Evolutionary conservation across 495 filamentous ascomycete species (phyloP).

Genomic region (Daldinia bambusicola): DNA sequence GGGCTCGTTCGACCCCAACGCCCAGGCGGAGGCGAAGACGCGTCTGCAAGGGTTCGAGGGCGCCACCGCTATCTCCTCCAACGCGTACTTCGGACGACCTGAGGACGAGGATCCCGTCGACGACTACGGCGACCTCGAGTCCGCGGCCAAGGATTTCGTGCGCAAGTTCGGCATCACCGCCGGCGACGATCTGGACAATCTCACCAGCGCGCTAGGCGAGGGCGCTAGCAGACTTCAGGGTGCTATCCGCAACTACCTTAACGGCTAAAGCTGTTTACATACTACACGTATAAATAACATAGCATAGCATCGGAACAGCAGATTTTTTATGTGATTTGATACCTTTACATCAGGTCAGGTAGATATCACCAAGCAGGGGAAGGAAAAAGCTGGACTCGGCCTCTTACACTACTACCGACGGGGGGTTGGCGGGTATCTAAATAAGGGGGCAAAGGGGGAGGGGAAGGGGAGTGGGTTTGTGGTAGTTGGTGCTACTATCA

Average conservation of each 20-base stretch:
- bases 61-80: conserved; percentile 90
- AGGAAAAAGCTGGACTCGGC: background rate
- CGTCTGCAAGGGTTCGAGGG: conserved; percentile 93
- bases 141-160: conserved; percentile 93
- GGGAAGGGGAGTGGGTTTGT: too few species aligned
- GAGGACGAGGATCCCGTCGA: conserved; percentile 73
- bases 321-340: background rate
- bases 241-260: conserved; percentile 85
- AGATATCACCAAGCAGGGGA: conserved; percentile 1
- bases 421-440: background rate
- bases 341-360: background rate
- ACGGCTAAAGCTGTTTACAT: conserved; percentile 45
- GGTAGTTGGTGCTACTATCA: conserved; percentile 1
- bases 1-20: conserved; percentile 79
- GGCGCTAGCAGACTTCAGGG: conserved; percentile 86
- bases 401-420: background rate
- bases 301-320: background rate
- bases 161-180: conserved; percentile 94
- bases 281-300: background rate
- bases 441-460: background rate
- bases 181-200: conserved; percentile 91
- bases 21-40: conserved; percentile 84
- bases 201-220: conserved; percentile 82
- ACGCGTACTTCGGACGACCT: conserved; percentile 94
- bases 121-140: conserved; percentile 88